Conservation (phyloP, 2,329 filamentous ascomycete species). For the Epicoccum nigrum region DNA sequence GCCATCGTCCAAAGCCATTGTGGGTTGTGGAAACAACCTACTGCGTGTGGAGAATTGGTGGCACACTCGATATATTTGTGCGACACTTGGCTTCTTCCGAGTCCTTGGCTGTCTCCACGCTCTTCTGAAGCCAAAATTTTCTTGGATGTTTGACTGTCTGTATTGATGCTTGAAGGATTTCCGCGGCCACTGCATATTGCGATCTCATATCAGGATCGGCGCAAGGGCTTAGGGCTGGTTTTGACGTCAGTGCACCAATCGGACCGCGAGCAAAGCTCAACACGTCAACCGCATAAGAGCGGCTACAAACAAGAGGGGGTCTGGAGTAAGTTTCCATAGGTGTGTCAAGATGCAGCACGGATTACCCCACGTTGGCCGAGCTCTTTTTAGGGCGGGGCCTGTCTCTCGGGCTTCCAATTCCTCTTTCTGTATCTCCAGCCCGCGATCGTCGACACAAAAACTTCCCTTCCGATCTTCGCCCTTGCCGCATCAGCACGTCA, state of each 20-base stretch:
- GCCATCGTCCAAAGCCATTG: constrained; percentile 33
- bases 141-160: neutral
- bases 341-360: constrained; percentile 26
- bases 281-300: constrained; percentile 26
- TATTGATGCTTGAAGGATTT: constrained; percentile 14
- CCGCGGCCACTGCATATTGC: constrained; percentile 9
- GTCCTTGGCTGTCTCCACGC: constrained; percentile 1
- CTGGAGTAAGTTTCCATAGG: constrained; percentile 9
- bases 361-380: constrained; percentile 33
- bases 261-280: constrained; percentile 28
- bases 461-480: constrained; percentile 10
- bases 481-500: constrained; percentile 6
- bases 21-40: constrained; percentile 4
- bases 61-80: constrained; percentile 2
- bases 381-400: constrained; percentile 19
- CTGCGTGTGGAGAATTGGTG: neutral
- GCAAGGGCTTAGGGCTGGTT: constrained; percentile 19
- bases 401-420: constrained; percentile 8
- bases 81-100: constrained; percentile 10
- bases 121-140: neutral
- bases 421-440: constrained; percentile 1
- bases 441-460: constrained; percentile 6
- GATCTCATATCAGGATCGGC: constrained; percentile 26
- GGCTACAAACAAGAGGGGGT: constrained; percentile 23
- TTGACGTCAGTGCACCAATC: constrained; percentile 38